Evolutionary conservation across 2,329 filamentous ascomycete genomes (phyloP).

Genomic region (Scedosporium minutisporum): DNA sequence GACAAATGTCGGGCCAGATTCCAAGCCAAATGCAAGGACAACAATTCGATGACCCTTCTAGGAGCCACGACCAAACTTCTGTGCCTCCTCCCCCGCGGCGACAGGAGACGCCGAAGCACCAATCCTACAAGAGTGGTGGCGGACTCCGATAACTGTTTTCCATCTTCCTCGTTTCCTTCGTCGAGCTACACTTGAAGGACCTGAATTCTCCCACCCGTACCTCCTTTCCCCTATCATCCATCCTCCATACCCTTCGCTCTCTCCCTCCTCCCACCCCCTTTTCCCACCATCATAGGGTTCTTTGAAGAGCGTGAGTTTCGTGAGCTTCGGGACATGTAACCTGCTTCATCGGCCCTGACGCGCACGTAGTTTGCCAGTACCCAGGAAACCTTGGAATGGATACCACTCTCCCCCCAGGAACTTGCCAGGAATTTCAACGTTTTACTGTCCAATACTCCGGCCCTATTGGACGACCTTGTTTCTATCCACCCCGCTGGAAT

Average conservation of each 20-base stretch:
- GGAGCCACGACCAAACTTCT: neutral
- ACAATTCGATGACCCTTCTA: neutral
- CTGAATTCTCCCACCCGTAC: neutral
- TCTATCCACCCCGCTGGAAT: neutral
- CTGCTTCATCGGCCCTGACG: neutral
- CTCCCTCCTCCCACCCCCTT: neutral
- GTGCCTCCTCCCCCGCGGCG: neutral
- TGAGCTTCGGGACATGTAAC: neutral
- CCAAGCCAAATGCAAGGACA: constrained; percentile 3
- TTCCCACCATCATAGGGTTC: neutral
- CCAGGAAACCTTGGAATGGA: neutral
- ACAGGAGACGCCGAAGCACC: constrained; percentile 6
- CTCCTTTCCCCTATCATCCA: neutral
- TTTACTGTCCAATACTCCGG: neutral
- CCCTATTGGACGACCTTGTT: neutral
- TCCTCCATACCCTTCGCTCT: neutral
- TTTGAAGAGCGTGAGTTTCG: neutral
- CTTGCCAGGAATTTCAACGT: neutral
- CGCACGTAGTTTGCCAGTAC: neutral
- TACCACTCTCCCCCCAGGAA: neutral
- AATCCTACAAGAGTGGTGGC: constrained; percentile 1
- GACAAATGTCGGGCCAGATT: neutral
- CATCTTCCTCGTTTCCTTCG: neutral
- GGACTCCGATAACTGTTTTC: neutral
- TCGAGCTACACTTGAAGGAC: neutral